Conservation (phyloP, 805 yeast genomes). For the Ogataea saltuana region DNA sequence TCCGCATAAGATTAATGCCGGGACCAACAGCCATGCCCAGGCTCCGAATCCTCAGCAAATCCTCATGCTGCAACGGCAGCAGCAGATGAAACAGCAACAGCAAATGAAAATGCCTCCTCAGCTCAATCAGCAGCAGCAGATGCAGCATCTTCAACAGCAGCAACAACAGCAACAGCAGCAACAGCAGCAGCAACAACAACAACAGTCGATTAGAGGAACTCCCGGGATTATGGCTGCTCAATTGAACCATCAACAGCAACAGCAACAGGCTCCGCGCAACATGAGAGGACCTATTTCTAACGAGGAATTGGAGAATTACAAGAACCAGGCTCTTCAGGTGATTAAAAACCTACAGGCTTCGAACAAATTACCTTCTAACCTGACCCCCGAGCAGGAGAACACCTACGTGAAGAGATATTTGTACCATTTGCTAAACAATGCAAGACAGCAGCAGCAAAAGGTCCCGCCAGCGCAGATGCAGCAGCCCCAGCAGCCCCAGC, state of each 20-base stretch:
- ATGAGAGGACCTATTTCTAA: conserved; percentile 18
- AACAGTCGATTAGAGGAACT: conserved; percentile 10
- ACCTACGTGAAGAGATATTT: conserved; percentile 37
- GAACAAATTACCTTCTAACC: conserved; percentile 34
- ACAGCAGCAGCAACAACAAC: conserved; percentile 22
- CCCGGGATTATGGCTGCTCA: conserved; percentile 2
- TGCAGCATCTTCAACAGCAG: conserved; percentile 15
- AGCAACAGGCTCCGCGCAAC: conserved; percentile 15
- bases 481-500: conserved; percentile 24
- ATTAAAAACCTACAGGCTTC: conserved; percentile 37
- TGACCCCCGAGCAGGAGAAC: conserved; percentile 38
- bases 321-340: conserved; percentile 37
- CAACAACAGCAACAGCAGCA: conserved; percentile 16
- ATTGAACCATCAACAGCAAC: conserved; percentile 12
- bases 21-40: conserved; percentile 13
- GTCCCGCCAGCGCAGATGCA: conserved; percentile 6
- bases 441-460: conserved; percentile 23
- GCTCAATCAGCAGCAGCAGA: conserved; percentile 32
- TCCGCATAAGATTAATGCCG: conserved; percentile 10
- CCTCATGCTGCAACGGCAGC: conserved; percentile 35
- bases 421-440: conserved; percentile 29
- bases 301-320: conserved; percentile 34
- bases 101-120: conserved; percentile 6
- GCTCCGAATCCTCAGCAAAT: conserved; percentile 36
- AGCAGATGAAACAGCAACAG: conserved; percentile 31